These are phyloP conservation scores for Polychytrium aggregatum DNA, from an alignment of 192 early-diverging fungal species.

Conservation along the genomic window DNA sequence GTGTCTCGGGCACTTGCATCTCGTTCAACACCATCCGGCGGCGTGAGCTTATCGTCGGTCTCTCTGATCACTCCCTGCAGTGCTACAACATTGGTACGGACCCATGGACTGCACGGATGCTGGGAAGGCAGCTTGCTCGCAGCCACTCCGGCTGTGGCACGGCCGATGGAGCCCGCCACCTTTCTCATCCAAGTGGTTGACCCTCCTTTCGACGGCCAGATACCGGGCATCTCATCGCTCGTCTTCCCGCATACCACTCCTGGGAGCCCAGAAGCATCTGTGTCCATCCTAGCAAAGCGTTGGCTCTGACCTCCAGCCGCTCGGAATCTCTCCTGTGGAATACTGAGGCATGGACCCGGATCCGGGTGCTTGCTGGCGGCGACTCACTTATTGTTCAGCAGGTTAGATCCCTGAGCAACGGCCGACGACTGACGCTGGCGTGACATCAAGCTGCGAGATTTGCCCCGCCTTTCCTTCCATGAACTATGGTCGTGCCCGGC, in stretches of 20 bases:
- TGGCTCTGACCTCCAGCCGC: conserved; percentile 20
- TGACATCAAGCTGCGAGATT: not conserved
- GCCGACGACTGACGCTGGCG: not conserved
- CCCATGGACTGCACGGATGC: not conserved
- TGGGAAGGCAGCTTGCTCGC: not conserved
- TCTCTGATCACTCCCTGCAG: conserved; percentile 29
- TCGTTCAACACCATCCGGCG: conserved; percentile 28
- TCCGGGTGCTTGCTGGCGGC: conserved; percentile 26
- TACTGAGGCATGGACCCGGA: conserved; percentile 36
- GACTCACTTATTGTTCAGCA: too few relatives aligned
- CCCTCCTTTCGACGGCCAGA: conserved; percentile 11
- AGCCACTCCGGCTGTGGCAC: not conserved
- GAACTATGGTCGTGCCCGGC: too few relatives aligned
- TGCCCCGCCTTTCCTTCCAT: not conserved
- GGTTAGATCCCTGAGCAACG: too few relatives aligned
- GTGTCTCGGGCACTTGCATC: conserved; percentile 28
- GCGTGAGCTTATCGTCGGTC: conserved; percentile 32
- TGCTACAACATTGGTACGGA: conserved; percentile 44
- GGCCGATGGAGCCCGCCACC: not conserved
- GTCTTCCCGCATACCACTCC: conserved; percentile 28
- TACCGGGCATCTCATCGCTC: conserved; percentile 27
- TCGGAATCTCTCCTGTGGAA: conserved; percentile 40
- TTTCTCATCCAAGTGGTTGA: not conserved
- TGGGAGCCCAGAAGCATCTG: conserved; percentile 13
- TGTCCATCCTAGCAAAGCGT: conserved; percentile 24